phyloP scores from a whole-genome alignment of 108 stramenopile genomes.

The Pseudonitzschia delicatissima region DNA sequence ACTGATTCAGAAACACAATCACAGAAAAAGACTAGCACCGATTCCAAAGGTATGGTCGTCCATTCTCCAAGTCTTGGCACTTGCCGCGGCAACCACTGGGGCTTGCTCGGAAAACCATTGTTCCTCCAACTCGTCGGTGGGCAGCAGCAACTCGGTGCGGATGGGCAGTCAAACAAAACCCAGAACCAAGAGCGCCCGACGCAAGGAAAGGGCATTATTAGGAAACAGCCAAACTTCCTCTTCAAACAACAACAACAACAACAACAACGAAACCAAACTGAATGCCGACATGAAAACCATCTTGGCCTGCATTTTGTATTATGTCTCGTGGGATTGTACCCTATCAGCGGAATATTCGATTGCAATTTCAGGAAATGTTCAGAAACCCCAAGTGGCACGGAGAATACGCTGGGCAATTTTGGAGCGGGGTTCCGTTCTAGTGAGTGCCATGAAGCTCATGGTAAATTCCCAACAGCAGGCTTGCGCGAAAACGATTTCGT shows the following conservation, averaged over 20 bases:
- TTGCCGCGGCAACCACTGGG: neutral
- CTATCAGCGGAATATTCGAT: conserved; percentile 26
- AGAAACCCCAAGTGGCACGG: conserved; percentile 14
- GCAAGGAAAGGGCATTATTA: conserved; percentile 15
- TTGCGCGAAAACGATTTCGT: neutral
- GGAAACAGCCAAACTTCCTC: no score
- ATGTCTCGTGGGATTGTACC: conserved; percentile 56
- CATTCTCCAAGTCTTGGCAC: conserved; percentile 1
- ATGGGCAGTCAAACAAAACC: neutral
- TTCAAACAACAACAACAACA: conserved; percentile 9
- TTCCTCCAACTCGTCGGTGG: neutral
- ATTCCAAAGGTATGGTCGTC: conserved; percentile 10
- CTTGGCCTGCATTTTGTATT: conserved; percentile 45
- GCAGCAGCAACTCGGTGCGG: neutral
- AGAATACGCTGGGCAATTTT: conserved; percentile 30
- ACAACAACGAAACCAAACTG: no score
- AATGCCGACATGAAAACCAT: conserved; percentile 26
- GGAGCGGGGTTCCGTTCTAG: conserved; percentile 9
- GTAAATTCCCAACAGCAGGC: neutral
- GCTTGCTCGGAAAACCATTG: neutral
- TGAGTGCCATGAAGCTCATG: conserved; percentile 10
- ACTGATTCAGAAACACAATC: neutral
- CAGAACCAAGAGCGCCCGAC: conserved; percentile 32
- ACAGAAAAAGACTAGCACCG: neutral
- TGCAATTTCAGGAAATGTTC: conserved; percentile 16